Base-by-base conservation (phyloP, 2,329 filamentous ascomycete species). In the Fusarium brevicatenulatum region DNA sequence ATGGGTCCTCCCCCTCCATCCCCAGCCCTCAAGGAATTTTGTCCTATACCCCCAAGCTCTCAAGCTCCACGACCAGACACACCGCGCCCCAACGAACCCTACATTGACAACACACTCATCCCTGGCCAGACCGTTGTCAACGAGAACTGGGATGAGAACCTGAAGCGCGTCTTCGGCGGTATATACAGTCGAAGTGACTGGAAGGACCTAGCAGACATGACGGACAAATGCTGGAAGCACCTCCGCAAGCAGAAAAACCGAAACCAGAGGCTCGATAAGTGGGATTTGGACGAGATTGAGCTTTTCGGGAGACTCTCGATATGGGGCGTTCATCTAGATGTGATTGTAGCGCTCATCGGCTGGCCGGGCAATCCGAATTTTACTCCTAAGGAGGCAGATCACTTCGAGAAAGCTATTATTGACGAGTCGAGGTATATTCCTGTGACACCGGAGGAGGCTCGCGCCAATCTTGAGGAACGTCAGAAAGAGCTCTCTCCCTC, bases 181-280 rank as follows among this genome's bases (percentile, higher is more conserved):
- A 36, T 7, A 5, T 39, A 49, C 21, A 7, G 7, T 15, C 2
- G 10, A 7, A 5, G 9, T 11, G 11, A 12, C 11, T 64, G 62
- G 62, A 10, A 4, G 4, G 11, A 40, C 18, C 21, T 61, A 19
- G 10, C 7, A 10, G 32, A 30, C 25, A 62, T 37, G 46, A 36
- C 53, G n/a, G 5, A 12, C 4, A 28, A 8, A 19, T 54, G 52
- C 36, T 43, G 53, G 36, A 3, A 10, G 12, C 8, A 16, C 19
- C 21, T 54, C n/a, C 25, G 18, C 7, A n/a, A 11, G 15, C 21
- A 40, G 9, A 1, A 5, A 44, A 42, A 18, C 30, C 4, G 21
- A 23, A 16, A n/a, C 1, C 7, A 1, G 3, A 36, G 49, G 28
- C 4, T 0, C 4, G 43, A 44, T 4, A 25, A 4, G 5, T 37